phyloP scores from a whole-genome alignment of 768 basidiomycete species.

The Leucosporidium scottii region DNA sequence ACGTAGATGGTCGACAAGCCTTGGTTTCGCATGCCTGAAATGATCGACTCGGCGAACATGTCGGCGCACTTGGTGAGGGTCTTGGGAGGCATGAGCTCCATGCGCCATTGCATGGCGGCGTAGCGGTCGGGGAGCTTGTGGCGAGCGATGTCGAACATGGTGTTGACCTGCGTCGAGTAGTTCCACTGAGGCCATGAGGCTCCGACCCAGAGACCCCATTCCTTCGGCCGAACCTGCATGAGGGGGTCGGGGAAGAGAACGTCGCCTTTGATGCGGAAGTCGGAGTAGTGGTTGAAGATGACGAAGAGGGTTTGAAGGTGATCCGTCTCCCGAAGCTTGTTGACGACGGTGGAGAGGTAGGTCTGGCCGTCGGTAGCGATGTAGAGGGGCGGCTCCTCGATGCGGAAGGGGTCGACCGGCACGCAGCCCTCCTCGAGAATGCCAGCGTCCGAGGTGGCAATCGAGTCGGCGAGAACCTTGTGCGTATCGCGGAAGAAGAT shows the following conservation, averaged over 20 bases:
- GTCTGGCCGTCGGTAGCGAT: neutral
- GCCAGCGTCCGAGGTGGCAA: neutral
- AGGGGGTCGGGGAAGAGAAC: neutral
- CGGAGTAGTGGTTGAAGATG: constrained; percentile 10
- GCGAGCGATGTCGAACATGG: neutral
- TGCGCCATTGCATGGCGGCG: constrained; percentile 8
- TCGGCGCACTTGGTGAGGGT: constrained; percentile 1
- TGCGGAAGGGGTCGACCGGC: neutral
- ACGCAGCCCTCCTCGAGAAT: constrained; percentile 3
- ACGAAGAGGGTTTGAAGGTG: neutral
- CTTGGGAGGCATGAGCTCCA: constrained; percentile 1
- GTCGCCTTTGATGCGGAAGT: neutral
- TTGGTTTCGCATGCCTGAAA: neutral
- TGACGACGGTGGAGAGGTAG: neutral
- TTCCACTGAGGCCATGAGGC: constrained; percentile 8
- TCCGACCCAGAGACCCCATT: constrained; percentile 7
- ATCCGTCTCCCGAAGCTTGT: neutral
- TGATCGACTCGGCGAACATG: constrained; percentile 5
- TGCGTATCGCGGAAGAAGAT: constrained; percentile 6
- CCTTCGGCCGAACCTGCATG: neutral
- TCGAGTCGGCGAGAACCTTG: neutral
- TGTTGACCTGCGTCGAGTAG: constrained; percentile 2
- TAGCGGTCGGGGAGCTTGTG: constrained; percentile 5
- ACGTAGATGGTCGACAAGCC: constrained; percentile 4
- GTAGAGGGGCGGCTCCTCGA: constrained; percentile 1